Evolutionary conservation across 768 basidiomycete species (phyloP).

Genomic region (Lactarius pseudohatsudake): DNA sequence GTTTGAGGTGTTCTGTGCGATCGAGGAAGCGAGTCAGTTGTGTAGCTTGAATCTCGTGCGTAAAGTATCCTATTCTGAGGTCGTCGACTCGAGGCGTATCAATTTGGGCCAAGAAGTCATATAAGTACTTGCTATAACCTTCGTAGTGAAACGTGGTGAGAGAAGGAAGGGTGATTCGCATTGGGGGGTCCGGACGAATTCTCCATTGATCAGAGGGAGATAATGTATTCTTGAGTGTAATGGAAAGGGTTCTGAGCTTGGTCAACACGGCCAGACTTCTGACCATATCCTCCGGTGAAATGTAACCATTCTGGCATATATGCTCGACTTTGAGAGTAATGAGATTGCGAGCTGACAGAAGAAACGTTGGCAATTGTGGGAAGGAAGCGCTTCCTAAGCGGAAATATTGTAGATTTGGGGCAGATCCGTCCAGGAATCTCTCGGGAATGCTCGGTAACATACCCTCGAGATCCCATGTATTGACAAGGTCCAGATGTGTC

Average conservation of each 20-base stretch:
- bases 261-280: not conserved
- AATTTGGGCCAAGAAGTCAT: not conserved
- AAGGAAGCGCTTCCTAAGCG: not conserved
- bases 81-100: not conserved
- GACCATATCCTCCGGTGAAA: not conserved
- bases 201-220: no score
- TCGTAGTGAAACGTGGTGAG: not conserved
- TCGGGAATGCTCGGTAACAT: not conserved
- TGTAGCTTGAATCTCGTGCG: no score
- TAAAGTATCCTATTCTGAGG: not conserved
- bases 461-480: no score
- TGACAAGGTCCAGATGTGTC: not conserved
- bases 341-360: not conserved
- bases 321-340: not conserved
- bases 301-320: not conserved
- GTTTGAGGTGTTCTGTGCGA: not conserved
- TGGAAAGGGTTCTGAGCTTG: not conserved
- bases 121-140: not conserved
- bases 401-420: not conserved
- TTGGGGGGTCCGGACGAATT: not conserved
- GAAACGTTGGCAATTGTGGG: not conserved
- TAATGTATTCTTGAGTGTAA: not conserved
- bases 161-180: not conserved
- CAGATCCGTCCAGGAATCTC: not conserved
- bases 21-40: not conserved